Evolutionary conservation across 1,284 basidiomycete genomes (phyloP), one percentile per base, ranked within the genome.

Genomic region (Mycena citricolor): DNA sequence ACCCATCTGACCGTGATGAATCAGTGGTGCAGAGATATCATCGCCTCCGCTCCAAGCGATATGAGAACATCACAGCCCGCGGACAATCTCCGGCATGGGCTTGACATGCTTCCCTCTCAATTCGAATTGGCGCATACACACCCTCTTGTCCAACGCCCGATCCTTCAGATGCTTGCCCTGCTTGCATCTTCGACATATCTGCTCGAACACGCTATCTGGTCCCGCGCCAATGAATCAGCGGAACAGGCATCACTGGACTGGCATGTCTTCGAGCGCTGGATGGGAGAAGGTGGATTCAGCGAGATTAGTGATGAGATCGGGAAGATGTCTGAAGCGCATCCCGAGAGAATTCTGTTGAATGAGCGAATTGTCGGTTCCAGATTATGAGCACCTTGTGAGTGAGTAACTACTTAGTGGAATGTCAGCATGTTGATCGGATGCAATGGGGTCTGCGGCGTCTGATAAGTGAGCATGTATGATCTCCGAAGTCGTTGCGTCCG

Each of bases 161-260:
- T 77, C 1, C 63, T 88, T 22, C 70, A 79, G 54, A 63, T 85
- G 11, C 65, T 80, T 22, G 80, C 77, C 1, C 68, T 77, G 38
- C 55, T 76, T 28, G 65, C 79, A 0, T 74, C 78, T 1, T 65
- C 71, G 5, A 36, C 73, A 2, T 77, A 74, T 57, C 70, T 87
- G 21, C 65, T 86, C 5, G 83, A 87, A 56, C 84, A 88, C 38
- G 76, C 79, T 0, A 58, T 73, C 6, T 87, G 83, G 83, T 71
- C 79, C 1, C 51, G 64, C 50, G 59, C 42, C 5, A 66, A 45
- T 8, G 54, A 58, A 3, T 59, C 70, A 42, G 44, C 57, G 0
- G 24, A 7, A 1, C 61, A 65, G 5, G 55, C 48, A 1, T 63
- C 67, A 1, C 58, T 66, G 0, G 81, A 86, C 45, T 51, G 65